Conservation (phyloP, 2,329 filamentous ascomycete species). For the Sarocladium oryzae region DNA sequence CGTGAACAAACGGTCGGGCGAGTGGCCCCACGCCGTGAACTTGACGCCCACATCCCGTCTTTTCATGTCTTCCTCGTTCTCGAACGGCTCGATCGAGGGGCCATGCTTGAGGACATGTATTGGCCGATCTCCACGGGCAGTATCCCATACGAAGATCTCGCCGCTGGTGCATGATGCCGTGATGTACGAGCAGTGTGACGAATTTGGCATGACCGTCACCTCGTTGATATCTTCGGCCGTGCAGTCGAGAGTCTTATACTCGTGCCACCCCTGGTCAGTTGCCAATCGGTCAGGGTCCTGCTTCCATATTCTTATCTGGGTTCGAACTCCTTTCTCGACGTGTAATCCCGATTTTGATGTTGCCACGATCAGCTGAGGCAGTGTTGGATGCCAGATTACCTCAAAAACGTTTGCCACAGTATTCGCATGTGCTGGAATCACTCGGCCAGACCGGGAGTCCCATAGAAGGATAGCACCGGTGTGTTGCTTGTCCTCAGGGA, state of each 20-base stretch:
- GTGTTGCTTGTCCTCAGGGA: slow-evolving; percentile 50
- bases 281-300: slow-evolving; percentile 20
- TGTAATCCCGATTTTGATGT: slow-evolving; percentile 46
- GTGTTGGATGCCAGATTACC: slow-evolving; percentile 54
- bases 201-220: slow-evolving; percentile 52
- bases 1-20: slow-evolving; percentile 52
- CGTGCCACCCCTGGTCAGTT: slow-evolving; percentile 24
- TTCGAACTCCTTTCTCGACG: slow-evolving; percentile 36
- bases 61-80: slow-evolving; percentile 40
- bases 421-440: slow-evolving; percentile 42
- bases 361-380: slow-evolving; percentile 48
- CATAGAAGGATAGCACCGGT: slow-evolving; percentile 56
- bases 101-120: slow-evolving; percentile 52
- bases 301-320: slow-evolving; percentile 52
- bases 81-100: slow-evolving; percentile 31
- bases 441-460: slow-evolving; percentile 39
- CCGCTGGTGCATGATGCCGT: slow-evolving; percentile 58
- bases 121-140: slow-evolving; percentile 45
- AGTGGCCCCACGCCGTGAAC: slow-evolving; percentile 55
- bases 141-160: slow-evolving; percentile 58
- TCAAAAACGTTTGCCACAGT: slow-evolving; percentile 58
- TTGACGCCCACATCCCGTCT: slow-evolving; percentile 55
- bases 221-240: slow-evolving; percentile 56
- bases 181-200: slow-evolving; percentile 41
- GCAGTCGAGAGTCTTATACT: slow-evolving; percentile 52